Evolutionary conservation across 2,329 filamentous ascomycete species (phyloP).

Genomic region (Aspergillus neotritici): DNA sequence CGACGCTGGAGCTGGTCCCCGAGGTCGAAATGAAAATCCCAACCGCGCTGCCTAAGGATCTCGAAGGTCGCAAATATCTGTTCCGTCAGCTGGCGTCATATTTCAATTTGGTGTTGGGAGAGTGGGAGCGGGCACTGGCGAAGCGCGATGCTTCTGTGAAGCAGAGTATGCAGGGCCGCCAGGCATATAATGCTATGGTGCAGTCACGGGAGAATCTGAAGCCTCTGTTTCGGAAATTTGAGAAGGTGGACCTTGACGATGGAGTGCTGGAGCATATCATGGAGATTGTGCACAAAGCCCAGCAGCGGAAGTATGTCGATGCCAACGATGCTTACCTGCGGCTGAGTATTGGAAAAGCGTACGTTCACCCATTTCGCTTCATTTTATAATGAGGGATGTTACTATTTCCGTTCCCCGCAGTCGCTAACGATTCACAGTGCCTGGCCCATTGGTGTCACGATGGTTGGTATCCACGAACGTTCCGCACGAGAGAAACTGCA

Average conservation of each 20-base stretch:
- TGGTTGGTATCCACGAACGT: conserved; percentile 99
- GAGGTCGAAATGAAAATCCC: conserved; percentile 86
- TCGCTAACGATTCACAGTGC: conserved; percentile 47
- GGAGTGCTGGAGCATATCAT: conserved; percentile 74
- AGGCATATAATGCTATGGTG: conserved; percentile 77
- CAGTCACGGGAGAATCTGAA: conserved; percentile 83
- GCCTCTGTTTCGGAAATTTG: conserved; percentile 84
- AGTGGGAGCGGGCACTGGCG: conserved; percentile 76
- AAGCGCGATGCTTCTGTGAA: conserved; percentile 53
- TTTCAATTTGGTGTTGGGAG: conserved; percentile 89
- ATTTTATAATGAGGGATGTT: background rate
- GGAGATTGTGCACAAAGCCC: conserved; percentile 86
- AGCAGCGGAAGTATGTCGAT: conserved; percentile 87
- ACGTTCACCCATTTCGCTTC: conserved; percentile 21
- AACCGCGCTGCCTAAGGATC: conserved; percentile 57
- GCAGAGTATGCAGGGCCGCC: conserved; percentile 71
- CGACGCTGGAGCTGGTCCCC: conserved; percentile 69
- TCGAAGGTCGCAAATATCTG: conserved; percentile 62
- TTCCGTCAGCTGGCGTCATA: conserved; percentile 88
- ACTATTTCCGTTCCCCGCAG: too few species aligned
- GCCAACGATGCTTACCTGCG: conserved; percentile 93
- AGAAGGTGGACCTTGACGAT: conserved; percentile 72
- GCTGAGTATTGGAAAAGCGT: conserved; percentile 87
- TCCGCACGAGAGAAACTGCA: conserved; percentile 93
- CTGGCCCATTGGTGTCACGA: conserved; percentile 98